phyloP scores from a whole-genome alignment of 108 stramenopile species.

The Cyclotella sp. region DNA sequence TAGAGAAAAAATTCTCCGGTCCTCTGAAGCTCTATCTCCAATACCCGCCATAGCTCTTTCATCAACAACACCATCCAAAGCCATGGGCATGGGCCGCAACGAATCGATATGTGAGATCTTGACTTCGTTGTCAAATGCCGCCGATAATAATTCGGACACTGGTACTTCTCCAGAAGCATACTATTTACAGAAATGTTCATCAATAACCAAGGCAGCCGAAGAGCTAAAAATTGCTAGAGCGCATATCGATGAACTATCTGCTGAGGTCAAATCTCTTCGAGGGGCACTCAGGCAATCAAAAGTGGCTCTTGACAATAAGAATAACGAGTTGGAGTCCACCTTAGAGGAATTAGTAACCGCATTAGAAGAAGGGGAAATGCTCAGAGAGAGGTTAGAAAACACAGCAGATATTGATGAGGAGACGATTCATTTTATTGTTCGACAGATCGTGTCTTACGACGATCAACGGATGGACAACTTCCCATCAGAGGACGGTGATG shows the following conservation, averaged over 20 bases:
- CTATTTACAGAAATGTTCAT: constrained; percentile 3
- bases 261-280: constrained; percentile 36
- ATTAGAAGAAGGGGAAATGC: constrained; percentile 31
- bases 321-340: constrained; percentile 34
- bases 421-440: constrained; percentile 44
- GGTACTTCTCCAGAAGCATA: constrained; percentile 4
- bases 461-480: constrained; percentile 18
- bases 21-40: constrained; percentile 8
- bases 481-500: constrained; percentile 29
- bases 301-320: constrained; percentile 25
- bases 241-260: constrained; percentile 33
- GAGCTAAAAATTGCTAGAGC: constrained; percentile 8
- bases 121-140: constrained; percentile 29
- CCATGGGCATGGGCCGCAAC: constrained; percentile 57
- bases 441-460: constrained; percentile 25
- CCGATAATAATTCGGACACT: constrained; percentile 13
- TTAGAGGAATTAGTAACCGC: constrained; percentile 37
- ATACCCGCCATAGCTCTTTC: constrained; percentile 35
- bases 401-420: constrained; percentile 43
- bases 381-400: constrained; percentile 28
- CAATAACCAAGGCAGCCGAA: neutral
- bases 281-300: constrained; percentile 29
- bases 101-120: constrained; percentile 48
- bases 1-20: constrained; percentile 19
- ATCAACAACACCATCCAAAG: constrained; percentile 42